Base-by-base conservation (phyloP, 257 asterid species). In the Echites panduratus region DNA sequence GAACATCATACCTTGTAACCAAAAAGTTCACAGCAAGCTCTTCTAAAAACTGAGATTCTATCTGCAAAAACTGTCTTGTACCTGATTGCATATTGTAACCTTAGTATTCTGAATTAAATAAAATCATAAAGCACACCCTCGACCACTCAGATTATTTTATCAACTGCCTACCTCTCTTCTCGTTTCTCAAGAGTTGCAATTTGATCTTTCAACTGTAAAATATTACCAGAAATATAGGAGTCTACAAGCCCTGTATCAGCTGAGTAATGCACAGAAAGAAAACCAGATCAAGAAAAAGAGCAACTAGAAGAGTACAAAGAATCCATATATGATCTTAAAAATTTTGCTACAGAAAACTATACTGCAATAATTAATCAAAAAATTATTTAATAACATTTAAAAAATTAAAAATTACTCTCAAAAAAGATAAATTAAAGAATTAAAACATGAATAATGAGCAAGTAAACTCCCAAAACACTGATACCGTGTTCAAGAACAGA, bases 1-100 rank as follows among this genome's bases (percentile, higher is more conserved):
- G 76, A 44, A 81, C 70, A 67, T 17, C 47, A 65, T 91, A 94
- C 97, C 99, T 94, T 89, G 87, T 94, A 94, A 79, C 97, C 99
- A 79, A 94, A 94, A 73, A 91, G 97, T 77, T 89, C 99, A 80
- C 97, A 91, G 87, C 99, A 94, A 29, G 99, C 99, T 80, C 96
- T 89, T 83, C 99, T 85, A 80, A 94, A 94, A 73, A 94, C 99
- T 70, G 99, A 91, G 74, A 94, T 94, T 84, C 96, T 81, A 78
- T 94, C 99, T 2, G 97, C 97, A 83, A 94, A 94, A 71, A 91
- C 99, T 40, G 96, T 83, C 89, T 87, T 91, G 88, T 94, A 91
- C 80, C 99, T 94, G 93, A 76, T 81, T 69, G 70, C 49, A 76
- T 61, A 56, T 64, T 56, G 56, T 72, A 73, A 71, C 44, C 44